These are phyloP conservation scores for Cunninghamia lanceolata DNA, from an alignment of 75 land plant species.

Conservation along the genomic window DNA sequence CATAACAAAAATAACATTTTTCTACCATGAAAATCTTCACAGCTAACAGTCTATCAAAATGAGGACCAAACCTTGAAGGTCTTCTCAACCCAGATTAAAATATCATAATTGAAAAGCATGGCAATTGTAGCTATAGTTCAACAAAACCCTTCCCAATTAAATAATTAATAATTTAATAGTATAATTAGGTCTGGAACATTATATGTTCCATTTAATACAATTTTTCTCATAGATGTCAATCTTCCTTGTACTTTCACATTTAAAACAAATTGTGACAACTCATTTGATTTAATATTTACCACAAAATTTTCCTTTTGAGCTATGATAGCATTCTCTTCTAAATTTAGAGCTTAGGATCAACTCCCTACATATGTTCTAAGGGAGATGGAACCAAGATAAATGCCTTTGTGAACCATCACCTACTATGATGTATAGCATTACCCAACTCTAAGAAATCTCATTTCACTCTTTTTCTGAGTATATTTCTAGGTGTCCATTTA, in stretches of 20 bases:
- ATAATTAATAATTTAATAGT: no score
- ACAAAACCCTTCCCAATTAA: neutral
- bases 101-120: neutral
- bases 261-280: neutral
- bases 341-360: neutral
- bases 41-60: neutral
- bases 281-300: neutral
- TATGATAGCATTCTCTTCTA: neutral
- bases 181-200: neutral
- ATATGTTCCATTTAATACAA: neutral
- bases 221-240: neutral
- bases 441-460: neutral
- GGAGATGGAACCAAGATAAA: neutral
- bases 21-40: slow-evolving; percentile 6
- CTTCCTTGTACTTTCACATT: neutral
- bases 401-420: neutral
- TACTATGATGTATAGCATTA: neutral
- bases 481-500: no score
- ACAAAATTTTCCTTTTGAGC: neutral
- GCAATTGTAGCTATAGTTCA: neutral
- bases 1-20: neutral
- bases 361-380: neutral
- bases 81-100: neutral
- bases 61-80: neutral
- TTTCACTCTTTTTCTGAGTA: no score